These are phyloP conservation scores for Lizonia empirigonia DNA, from an alignment of 2,329 filamentous ascomycete species.

Conservation along the genomic window DNA sequence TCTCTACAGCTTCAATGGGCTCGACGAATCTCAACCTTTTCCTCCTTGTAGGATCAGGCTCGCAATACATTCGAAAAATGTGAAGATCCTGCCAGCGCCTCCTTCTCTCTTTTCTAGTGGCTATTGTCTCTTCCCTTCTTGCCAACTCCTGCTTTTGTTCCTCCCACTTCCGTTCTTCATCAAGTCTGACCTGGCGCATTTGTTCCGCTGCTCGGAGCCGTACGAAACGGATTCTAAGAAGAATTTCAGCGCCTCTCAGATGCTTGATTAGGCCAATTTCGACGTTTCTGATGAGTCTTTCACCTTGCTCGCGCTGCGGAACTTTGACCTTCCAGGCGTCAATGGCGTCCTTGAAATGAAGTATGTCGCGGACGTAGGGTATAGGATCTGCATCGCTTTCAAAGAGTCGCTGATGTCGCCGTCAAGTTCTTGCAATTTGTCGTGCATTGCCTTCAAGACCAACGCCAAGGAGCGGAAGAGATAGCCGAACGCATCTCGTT, in stretches of 20 bases:
- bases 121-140: constrained; percentile 1
- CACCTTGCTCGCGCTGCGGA: constrained; percentile 19
- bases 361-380: constrained; percentile 22
- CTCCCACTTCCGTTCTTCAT: constrained; percentile 16
- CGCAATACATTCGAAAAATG: constrained; percentile 31
- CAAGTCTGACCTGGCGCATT: constrained; percentile 3
- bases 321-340: constrained; percentile 29
- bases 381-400: constrained; percentile 25
- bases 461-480: constrained; percentile 30
- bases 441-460: constrained; percentile 26
- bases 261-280: constrained; percentile 32
- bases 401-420: constrained; percentile 16
- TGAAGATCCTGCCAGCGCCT: constrained; percentile 42
- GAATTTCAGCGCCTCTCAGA: constrained; percentile 23
- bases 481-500: constrained; percentile 35
- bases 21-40: constrained; percentile 17
- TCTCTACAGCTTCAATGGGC: constrained; percentile 28
- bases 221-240: constrained; percentile 4
- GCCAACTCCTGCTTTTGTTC: constrained; percentile 7
- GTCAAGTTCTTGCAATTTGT: constrained; percentile 16
- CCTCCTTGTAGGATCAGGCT: constrained; percentile 26
- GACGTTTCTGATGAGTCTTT: constrained; percentile 33
- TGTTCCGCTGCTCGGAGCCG: constrained; percentile 16
- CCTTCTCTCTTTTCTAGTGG: constrained; percentile 12
- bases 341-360: constrained; percentile 34